Conservation (phyloP, 768 basidiomycete genomes). For the Mycena amicta region DNA sequence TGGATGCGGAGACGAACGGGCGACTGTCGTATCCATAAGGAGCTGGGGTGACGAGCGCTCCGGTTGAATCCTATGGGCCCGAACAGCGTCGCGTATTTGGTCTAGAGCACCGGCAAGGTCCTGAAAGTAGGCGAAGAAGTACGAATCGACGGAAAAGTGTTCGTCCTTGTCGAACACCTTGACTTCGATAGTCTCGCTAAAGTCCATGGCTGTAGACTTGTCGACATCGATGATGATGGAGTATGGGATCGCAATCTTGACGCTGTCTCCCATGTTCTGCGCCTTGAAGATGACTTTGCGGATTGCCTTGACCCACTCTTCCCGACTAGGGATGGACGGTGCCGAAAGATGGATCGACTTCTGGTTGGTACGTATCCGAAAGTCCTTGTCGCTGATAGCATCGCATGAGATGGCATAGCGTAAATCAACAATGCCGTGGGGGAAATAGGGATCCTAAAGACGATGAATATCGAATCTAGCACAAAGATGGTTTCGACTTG, state of each 20-base stretch:
- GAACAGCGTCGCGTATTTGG: constrained; percentile 79
- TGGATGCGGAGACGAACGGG: constrained; percentile 37
- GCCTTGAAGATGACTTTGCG: constrained; percentile 93
- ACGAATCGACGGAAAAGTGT: constrained; percentile 78
- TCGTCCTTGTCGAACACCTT: constrained; percentile 87
- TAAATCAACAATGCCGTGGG: constrained; percentile 92
- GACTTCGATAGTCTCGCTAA: constrained; percentile 94
- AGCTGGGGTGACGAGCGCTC: constrained; percentile 37
- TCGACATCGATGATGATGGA: constrained; percentile 88
- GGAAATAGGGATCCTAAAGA: constrained; percentile 92
- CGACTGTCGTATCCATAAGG: constrained; percentile 63
- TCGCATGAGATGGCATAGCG: constrained; percentile 94
- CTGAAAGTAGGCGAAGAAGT: constrained; percentile 95
- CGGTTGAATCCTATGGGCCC: constrained; percentile 48
- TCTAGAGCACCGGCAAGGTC: constrained; percentile 76
- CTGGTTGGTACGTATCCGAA: constrained; percentile 83
- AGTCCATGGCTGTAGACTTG: constrained; percentile 86
- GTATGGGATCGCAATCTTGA: constrained; percentile 98
- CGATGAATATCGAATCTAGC: constrained; percentile 20
- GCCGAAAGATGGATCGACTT: constrained; percentile 71
- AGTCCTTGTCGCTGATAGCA: constrained; percentile 70
- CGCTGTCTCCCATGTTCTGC: constrained; percentile 94
- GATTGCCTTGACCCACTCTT: constrained; percentile 96
- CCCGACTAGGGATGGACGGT: constrained; percentile 80
- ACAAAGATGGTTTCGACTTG: constrained; percentile 37